Evolutionary conservation across 495 filamentous ascomycete genomes (phyloP), one percentile per base, ranked within the genome.

Genomic region (Letharia lupina): DNA sequence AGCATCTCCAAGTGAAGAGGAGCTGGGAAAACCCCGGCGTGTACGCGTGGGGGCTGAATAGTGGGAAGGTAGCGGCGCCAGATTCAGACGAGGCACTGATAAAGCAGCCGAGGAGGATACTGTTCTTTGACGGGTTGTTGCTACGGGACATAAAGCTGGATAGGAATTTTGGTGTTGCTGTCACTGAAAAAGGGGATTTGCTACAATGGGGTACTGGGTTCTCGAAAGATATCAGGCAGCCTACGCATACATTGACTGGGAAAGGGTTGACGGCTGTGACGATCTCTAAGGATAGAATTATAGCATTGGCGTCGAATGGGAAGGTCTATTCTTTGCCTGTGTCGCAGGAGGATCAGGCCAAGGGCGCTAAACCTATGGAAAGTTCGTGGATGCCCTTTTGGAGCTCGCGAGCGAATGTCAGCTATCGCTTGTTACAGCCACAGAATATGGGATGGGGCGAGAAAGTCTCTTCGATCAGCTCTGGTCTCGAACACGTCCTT

Each of bases 21-120:
- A 95, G 90, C 72, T 87, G 89, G 84, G 91, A 92, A 75, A 87
- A 89, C 63, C 93, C 94, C 4, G 94, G 90, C 0, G 88, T 97
- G 2, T 96, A 96, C 77, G 85, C 87, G 39, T 98, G 94, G 93
- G 94, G 94, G 20, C 89, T 88, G 3, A 98, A 98, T 71, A 81
- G 77, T n/a, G 90, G 93, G 48, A 79, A 81, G 63, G 93, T 97
- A 5, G 90, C 87, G 39, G 93, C 91, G 39, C 92, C 93, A 2
- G 89, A 89, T 66, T 94, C 88, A 8, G 81, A 87, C 50, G 91
- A 96, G 58, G 76, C 75, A 33, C 75, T 85, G 56, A 82, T 98
- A 69, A 96, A 95, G 74, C 85, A 81, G 2, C 93, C 94, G 13
- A 82, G 89, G 61, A 83, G 89, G 54, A 84, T 98, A 71, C 67